Conservation (phyloP, 495 filamentous ascomycete genomes). For the Penicillium soppii region DNA sequence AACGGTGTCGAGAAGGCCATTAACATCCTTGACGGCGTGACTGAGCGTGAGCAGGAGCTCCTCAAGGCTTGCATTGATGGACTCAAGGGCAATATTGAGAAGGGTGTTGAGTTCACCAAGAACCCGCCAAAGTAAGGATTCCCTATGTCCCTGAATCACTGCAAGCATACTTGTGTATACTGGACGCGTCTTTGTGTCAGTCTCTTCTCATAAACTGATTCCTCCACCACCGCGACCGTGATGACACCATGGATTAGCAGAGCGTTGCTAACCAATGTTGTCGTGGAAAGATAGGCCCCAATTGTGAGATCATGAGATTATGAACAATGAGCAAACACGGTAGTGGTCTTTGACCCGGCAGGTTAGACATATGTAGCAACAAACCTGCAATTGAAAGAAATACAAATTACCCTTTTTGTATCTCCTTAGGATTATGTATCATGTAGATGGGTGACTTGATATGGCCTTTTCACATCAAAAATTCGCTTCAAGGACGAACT, state of each 20-base stretch:
- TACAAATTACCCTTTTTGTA: conserved; percentile 13
- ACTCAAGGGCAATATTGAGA: conserved; percentile 87
- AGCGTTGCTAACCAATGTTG: conserved; percentile 43
- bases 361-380: conserved; percentile 7
- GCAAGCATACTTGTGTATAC: background rate
- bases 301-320: conserved; percentile 31
- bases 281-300: conserved; percentile 50
- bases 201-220: conserved; percentile 5
- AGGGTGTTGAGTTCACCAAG: conserved; percentile 87
- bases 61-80: conserved; percentile 70
- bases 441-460: background rate
- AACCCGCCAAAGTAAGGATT: conserved; percentile 71
- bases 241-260: conserved; percentile 11
- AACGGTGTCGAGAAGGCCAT: conserved; percentile 78
- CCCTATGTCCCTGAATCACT: conserved; percentile 18
- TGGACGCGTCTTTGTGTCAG: background rate
- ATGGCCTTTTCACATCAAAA: background rate
- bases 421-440: background rate
- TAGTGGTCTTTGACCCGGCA: conserved; percentile 1
- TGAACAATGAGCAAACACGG: conserved; percentile 26
- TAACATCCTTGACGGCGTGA: conserved; percentile 72
- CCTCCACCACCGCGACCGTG: background rate
- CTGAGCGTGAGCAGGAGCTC: conserved; percentile 81
- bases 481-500: background rate
- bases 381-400: conserved; percentile 21